Evolutionary conservation across 2,329 filamentous ascomycete genomes (phyloP).

Genomic region (Ascochyta pisi): DNA sequence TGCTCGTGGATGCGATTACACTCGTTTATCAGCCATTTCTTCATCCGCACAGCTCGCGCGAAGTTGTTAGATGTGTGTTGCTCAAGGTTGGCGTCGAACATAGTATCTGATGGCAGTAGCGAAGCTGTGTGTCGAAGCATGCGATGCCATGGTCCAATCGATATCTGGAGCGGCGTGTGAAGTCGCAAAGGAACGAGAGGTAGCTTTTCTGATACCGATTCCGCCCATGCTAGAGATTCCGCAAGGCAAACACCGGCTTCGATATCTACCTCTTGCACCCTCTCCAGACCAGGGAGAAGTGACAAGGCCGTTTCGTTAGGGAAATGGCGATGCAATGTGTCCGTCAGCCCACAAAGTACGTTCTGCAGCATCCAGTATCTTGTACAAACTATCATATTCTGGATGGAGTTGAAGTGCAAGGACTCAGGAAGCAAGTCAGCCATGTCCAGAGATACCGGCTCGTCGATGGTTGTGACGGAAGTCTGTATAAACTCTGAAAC

Average conservation of each 20-base stretch:
- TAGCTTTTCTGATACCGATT: slow-evolving; percentile 25
- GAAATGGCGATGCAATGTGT: slow-evolving; percentile 35
- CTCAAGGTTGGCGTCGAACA: not conserved
- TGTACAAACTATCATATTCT: slow-evolving; percentile 32
- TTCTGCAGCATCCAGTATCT: slow-evolving; percentile 39
- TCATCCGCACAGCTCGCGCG: slow-evolving; percentile 30
- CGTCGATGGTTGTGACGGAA: slow-evolving; percentile 16
- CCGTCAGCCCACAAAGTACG: slow-evolving; percentile 31
- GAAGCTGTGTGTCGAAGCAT: slow-evolving; percentile 18
- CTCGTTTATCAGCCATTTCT: slow-evolving; percentile 26
- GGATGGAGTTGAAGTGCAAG: slow-evolving; percentile 31
- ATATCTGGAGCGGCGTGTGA: slow-evolving; percentile 37
- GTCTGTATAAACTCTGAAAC: slow-evolving; percentile 26
- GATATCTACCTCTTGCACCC: slow-evolving; percentile 24
- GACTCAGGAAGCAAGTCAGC: slow-evolving; percentile 30
- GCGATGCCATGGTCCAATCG: slow-evolving; percentile 37
- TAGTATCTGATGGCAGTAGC: not conserved
- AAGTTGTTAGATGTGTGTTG: slow-evolving; percentile 5
- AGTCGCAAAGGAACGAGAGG: slow-evolving; percentile 38
- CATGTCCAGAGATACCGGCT: slow-evolving; percentile 23
- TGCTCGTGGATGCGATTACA: slow-evolving; percentile 33
- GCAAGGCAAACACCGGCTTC: slow-evolving; percentile 31
- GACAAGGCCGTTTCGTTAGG: slow-evolving; percentile 24
- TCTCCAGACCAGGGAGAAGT: slow-evolving; percentile 23
- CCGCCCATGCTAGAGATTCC: slow-evolving; percentile 32